A percentile compares a stretch with the other conserved stretches of the same genome.
These are phyloP conservation scores for Hymenoscyphus repandus DNA, from an alignment of 2,329 filamentous ascomycete genomes.

Conservation along the genomic window DNA sequence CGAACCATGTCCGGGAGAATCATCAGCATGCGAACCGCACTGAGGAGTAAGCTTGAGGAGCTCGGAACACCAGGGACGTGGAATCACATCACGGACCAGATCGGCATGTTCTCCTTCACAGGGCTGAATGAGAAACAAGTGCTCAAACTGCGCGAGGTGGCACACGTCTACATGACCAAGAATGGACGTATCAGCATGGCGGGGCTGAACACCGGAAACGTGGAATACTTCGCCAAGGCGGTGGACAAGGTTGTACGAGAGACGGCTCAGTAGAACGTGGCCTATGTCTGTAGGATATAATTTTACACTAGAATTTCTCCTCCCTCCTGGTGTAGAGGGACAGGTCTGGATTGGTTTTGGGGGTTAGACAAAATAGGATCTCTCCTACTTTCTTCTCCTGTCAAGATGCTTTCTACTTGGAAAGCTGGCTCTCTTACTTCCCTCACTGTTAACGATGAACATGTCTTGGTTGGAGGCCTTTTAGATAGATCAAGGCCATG, in stretches of 20 bases:
- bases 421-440: neutral
- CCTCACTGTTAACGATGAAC: no score
- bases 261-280: conserved; percentile 8
- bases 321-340: neutral
- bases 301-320: neutral
- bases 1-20: conserved; percentile 94
- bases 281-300: neutral
- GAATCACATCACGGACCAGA: conserved; percentile 98
- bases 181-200: conserved; percentile 99
- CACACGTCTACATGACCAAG: conserved; percentile 90
- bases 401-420: neutral
- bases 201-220: conserved; percentile 85
- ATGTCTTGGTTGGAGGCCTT: no score
- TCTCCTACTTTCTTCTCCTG: neutral
- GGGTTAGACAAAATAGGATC: neutral
- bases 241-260: conserved; percentile 71
- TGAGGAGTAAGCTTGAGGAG: conserved; percentile 76
- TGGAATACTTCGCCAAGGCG: conserved; percentile 89
- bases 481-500: no score
- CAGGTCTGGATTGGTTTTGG: neutral
- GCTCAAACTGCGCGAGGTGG: conserved; percentile 60
- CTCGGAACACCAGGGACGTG: conserved; percentile 83
- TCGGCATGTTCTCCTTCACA: conserved; percentile 98
- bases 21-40: conserved; percentile 77
- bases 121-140: conserved; percentile 73